These are phyloP conservation scores for Raffaelea albimanens DNA, from an alignment of 2,329 filamentous ascomycete species.

Conservation along the genomic window DNA sequence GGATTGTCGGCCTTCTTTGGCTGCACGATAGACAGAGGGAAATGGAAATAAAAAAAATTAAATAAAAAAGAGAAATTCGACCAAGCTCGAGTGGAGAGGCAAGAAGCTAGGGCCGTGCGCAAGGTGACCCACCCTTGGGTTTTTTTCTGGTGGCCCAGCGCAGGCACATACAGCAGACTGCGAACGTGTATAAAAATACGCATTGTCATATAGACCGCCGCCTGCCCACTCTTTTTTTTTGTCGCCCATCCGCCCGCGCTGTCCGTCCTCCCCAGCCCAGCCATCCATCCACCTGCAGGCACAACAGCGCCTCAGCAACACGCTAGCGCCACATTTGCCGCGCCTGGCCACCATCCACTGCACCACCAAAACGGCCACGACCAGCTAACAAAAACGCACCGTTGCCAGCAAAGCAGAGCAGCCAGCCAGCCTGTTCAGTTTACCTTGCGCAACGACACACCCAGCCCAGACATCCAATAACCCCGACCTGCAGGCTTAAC, in stretches of 20 bases:
- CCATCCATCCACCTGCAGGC: constrained; percentile 1
- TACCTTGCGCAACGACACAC: no score
- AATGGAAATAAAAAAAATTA: neutral
- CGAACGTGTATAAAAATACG: constrained; percentile 22
- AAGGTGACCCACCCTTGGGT: constrained; percentile 8
- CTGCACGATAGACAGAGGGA: neutral
- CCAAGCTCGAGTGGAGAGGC: constrained; percentile 6
- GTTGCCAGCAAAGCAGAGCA: no score
- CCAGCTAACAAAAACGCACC: no score
- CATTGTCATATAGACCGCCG: constrained; percentile 19
- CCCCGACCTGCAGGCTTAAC: no score
- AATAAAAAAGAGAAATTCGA: constrained; percentile 6
- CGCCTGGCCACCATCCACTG: neutral
- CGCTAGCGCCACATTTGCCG: neutral
- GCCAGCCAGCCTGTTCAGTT: no score
- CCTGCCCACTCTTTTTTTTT: constrained; percentile 16
- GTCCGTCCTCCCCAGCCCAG: neutral
- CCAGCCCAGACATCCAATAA: no score
- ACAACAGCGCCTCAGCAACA: neutral
- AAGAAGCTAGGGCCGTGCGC: constrained; percentile 12
- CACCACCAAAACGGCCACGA: neutral
- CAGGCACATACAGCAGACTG: constrained; percentile 4
- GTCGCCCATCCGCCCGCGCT: constrained; percentile 4
- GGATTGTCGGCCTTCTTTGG: no score
- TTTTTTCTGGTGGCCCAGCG: constrained; percentile 3